These are phyloP conservation scores for Otatea glauca DNA, from an alignment of 176 grass and related monocot species.

Conservation along the genomic window DNA sequence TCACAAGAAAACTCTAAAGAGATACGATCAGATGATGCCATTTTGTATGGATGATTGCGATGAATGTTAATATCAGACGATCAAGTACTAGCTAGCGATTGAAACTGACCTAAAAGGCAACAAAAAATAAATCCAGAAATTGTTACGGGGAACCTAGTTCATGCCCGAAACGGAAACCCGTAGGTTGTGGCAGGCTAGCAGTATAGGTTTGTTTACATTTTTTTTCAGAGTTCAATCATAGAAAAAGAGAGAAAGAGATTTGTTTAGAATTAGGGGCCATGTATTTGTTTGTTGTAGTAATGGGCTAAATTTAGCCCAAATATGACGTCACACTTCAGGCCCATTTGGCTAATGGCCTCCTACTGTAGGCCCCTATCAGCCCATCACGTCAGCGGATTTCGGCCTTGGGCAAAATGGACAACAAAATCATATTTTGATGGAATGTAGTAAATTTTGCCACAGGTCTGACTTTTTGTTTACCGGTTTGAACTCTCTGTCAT, in stretches of 20 bases:
- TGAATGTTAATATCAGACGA: not conserved
- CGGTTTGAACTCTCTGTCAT: not conserved
- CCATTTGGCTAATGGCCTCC: not conserved
- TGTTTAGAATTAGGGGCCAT: no score
- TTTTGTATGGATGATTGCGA: conserved; percentile 22
- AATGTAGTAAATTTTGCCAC: not conserved
- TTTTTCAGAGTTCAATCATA: not conserved
- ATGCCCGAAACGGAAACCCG: conserved; percentile 8
- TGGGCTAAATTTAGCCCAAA: not conserved
- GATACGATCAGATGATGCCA: not conserved
- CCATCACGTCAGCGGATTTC: not conserved
- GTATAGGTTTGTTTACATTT: not conserved
- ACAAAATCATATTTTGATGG: not conserved
- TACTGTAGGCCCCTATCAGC: not conserved
- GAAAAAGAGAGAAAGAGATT: not conserved
- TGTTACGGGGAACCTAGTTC: conserved; percentile 10
- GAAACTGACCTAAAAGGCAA: not conserved
- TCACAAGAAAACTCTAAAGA: not conserved
- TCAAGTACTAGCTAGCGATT: not conserved
- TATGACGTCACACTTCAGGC: not conserved
- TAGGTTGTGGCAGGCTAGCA: not conserved
- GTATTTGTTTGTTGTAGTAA: not conserved
- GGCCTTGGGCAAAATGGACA: not conserved
- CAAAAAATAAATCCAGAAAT: not conserved
- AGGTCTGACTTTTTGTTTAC: not conserved